Percentiles rank a stretch among this genome's conserved stretches.
Evolutionary conservation across 1,139 yeast genomes (phyloP).

Genomic region (Wickerhamiella infanticola): DNA sequence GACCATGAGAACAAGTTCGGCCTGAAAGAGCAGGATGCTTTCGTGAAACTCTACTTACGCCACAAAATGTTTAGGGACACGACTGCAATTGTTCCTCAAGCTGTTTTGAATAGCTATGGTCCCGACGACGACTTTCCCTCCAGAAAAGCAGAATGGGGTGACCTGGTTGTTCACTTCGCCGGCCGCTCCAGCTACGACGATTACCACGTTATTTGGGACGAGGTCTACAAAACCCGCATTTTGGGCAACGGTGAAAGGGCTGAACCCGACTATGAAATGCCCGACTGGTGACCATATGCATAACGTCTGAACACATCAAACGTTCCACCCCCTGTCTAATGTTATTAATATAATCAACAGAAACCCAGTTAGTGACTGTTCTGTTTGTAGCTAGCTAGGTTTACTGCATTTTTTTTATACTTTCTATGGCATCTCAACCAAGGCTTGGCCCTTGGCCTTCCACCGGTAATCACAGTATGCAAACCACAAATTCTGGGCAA

Average conservation of each 20-base stretch:
- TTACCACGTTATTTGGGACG: not conserved
- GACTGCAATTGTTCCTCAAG: slow-evolving; percentile 16
- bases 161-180: slow-evolving; percentile 10
- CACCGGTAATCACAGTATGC: slow-evolving; percentile 13
- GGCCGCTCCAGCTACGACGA: slow-evolving; percentile 2
- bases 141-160: slow-evolving; percentile 2
- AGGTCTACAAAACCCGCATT: not conserved
- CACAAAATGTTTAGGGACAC: slow-evolving; percentile 12
- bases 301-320: not conserved
- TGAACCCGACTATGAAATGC: not conserved
- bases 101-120: slow-evolving; percentile 11
- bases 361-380: too few species aligned
- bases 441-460: not conserved
- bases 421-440: not conserved
- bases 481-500: slow-evolving; percentile 28
- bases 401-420: too few species aligned
- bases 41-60: slow-evolving; percentile 10
- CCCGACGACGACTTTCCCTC: not conserved
- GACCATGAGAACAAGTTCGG: slow-evolving; percentile 2
- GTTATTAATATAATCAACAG: too few species aligned
- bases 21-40: slow-evolving; percentile 14
- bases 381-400: too few species aligned
- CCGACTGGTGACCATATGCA: not conserved
- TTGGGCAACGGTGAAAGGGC: not conserved
- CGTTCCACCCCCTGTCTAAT: not conserved